Conservation (phyloP, 257 asterid species). For the Scutellaria barbata region DNA sequence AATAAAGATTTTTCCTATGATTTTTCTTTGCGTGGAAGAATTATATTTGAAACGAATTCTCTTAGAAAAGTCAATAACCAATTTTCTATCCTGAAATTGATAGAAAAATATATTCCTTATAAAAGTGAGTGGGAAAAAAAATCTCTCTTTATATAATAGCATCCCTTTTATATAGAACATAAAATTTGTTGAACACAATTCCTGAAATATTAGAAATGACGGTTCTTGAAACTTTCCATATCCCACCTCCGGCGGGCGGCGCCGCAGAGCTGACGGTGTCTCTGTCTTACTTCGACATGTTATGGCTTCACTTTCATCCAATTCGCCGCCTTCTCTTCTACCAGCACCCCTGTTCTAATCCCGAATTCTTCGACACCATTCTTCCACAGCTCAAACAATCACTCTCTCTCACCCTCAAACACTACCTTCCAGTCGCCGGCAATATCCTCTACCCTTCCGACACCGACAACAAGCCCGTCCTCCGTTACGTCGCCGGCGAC, state of each 20-base stretch:
- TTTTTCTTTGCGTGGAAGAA: no score
- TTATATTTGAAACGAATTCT: no score
- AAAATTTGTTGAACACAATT: background rate
- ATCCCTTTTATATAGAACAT: background rate
- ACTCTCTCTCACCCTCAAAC: slow-evolving; percentile 53
- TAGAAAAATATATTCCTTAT: no score
- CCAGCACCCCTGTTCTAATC: slow-evolving; percentile 33
- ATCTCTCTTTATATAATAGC: background rate
- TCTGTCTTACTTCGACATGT: slow-evolving; percentile 47
- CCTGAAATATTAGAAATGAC: no score
- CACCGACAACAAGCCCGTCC: slow-evolving; percentile 31
- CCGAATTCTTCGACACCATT: slow-evolving; percentile 40
- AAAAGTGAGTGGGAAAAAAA: no score
- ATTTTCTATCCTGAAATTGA: no score
- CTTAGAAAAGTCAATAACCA: no score
- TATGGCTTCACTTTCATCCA: slow-evolving; percentile 48
- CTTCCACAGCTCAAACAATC: slow-evolving; percentile 58
- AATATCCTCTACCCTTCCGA: slow-evolving; percentile 42
- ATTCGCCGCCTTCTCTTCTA: slow-evolving; percentile 54
- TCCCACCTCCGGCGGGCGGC: slow-evolving; percentile 40
- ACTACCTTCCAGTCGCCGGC: slow-evolving; percentile 53
- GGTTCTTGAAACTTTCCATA: slow-evolving; percentile 21
- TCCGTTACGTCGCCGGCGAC: slow-evolving; percentile 48
- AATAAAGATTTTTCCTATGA: no score
- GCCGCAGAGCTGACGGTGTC: slow-evolving; percentile 42